phyloP scores from a whole-genome alignment of 2,329 filamentous ascomycete species.

The Monosporascus sp. region DNA sequence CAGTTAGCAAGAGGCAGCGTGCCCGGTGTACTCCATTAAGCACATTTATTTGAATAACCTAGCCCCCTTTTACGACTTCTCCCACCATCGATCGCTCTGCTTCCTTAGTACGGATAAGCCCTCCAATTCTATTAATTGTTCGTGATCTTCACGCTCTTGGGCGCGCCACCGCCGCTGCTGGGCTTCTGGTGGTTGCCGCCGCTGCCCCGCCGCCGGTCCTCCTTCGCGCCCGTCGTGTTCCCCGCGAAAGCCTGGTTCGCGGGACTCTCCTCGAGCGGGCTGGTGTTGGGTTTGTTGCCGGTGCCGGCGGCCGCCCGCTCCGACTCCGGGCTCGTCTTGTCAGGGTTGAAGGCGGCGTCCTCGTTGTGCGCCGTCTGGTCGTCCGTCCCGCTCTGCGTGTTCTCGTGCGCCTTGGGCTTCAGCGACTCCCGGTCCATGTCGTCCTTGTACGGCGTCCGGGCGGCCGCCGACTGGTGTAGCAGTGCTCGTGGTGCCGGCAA shows the following conservation, averaged over 20 bases:
- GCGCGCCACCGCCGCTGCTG: constrained; percentile 17
- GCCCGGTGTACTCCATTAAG: neutral
- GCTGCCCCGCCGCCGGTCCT: constrained; percentile 25
- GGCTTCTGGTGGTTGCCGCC: constrained; percentile 30
- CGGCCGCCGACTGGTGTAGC: constrained; percentile 29
- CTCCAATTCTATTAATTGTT: constrained; percentile 20
- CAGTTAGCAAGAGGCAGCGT: neutral
- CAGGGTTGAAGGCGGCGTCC: constrained; percentile 64
- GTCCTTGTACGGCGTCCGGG: constrained; percentile 41
- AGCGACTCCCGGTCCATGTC: constrained; percentile 57
- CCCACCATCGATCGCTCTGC: constrained; percentile 6
- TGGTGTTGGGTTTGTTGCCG: constrained; percentile 21
- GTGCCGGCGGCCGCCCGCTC: constrained; percentile 42
- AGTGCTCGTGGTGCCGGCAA: neutral
- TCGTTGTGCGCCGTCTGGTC: constrained; percentile 49
- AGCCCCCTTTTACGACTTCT: neutral
- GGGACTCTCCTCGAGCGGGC: constrained; percentile 37
- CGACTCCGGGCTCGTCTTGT: constrained; percentile 61
- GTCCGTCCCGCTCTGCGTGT: constrained; percentile 63
- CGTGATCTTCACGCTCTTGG: constrained; percentile 25
- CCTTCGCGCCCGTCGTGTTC: constrained; percentile 13
- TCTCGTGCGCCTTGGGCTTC: constrained; percentile 61
- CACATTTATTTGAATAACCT: neutral
- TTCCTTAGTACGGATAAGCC: constrained; percentile 9
- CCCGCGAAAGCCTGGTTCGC: constrained; percentile 39